Percentiles rank a stretch among this genome's conserved stretches.
Evolutionary conservation across 2,329 filamentous ascomycete species (phyloP).

Genomic region (Phialemoniopsis sp.): DNA sequence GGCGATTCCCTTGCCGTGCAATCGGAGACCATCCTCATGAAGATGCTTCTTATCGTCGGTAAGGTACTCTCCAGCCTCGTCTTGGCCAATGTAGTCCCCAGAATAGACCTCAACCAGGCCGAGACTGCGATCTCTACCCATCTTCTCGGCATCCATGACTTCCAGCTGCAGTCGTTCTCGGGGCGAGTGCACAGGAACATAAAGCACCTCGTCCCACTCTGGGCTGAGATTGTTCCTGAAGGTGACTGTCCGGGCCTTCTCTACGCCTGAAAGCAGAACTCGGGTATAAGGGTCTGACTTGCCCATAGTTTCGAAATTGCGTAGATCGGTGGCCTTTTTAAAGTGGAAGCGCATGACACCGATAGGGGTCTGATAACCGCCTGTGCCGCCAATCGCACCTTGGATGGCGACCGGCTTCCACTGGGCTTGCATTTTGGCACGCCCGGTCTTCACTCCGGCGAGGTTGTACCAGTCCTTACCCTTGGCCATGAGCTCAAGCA

Average conservation of each 20-base stretch:
- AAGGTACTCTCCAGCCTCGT: slow-evolving; percentile 75
- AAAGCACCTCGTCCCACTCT: slow-evolving; percentile 93
- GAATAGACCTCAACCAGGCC: slow-evolving; percentile 75
- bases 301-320: slow-evolving; percentile 91
- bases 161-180: slow-evolving; percentile 85
- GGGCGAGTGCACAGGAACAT: slow-evolving; percentile 81
- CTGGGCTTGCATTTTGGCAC: slow-evolving; percentile 84
- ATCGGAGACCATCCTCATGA: slow-evolving; percentile 63
- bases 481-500: slow-evolving; percentile 85
- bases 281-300: slow-evolving; percentile 96
- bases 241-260: slow-evolving; percentile 89
- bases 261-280: slow-evolving; percentile 82
- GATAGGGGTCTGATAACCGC: slow-evolving; percentile 88
- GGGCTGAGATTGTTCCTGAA: slow-evolving; percentile 95
- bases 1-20: slow-evolving; percentile 66
- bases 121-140: slow-evolving; percentile 86
- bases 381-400: slow-evolving; percentile 70
- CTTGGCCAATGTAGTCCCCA: slow-evolving; percentile 74
- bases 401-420: slow-evolving; percentile 94
- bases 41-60: slow-evolving; percentile 71
- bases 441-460: slow-evolving; percentile 73
- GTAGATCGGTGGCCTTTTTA: slow-evolving; percentile 73
- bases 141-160: slow-evolving; percentile 93
- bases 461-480: slow-evolving; percentile 97
- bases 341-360: slow-evolving; percentile 96